Base-by-base conservation (phyloP, 371 early-diverging fungal genomes). In the Mucor piriformis region DNA sequence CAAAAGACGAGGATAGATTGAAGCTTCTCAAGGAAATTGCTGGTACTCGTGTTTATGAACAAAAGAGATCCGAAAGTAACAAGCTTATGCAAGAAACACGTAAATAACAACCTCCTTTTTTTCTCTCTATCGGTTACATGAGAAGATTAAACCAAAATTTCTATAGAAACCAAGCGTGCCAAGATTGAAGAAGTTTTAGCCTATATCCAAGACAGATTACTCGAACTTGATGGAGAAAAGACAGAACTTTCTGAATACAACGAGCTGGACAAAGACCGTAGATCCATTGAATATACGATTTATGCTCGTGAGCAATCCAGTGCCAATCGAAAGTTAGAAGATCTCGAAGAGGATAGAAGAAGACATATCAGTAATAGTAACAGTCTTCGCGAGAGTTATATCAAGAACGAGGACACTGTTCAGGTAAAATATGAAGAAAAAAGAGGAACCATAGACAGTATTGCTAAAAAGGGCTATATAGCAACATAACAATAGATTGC, bases 41-140 rank as follows among this genome's bases (percentile, higher is more conserved):
- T 15, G 99, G 99, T 51, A 99, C 98, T 6, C 81, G 89, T 18
- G 94, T 98, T 3, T 99, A 99, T 73, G 99, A 99, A 81, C 84
- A 90, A 59, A 87, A 96, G n/a, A 85, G 98, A 50, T 79, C 83
- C 25, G 95, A 95, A 68, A 92, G 93, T 81, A 69, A 90, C 53
- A 94, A 93, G 69, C 89, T 95, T 43, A 88, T 99, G 75, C 90
- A 94, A 35, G 98, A 99, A 57, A 94, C 97, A 32, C 90, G 92
- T 87, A 80, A 29, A 29, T 29, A 29, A 6, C 29, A 4, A 29
- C 29, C 29, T 29, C 29, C 4, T 29, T 6, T 8, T 29, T 29
- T 29, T 29, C n/a, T n/a, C n/a, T n/a, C n/a, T n/a, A n/a, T n/a
- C n/a, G n/a, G n/a, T n/a, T n/a, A n/a, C n/a, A n/a, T n/a, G n/a